These are phyloP conservation scores for Parasitella parasitica DNA, from an alignment of 371 early-diverging fungal genomes.

Conservation along the genomic window DNA sequence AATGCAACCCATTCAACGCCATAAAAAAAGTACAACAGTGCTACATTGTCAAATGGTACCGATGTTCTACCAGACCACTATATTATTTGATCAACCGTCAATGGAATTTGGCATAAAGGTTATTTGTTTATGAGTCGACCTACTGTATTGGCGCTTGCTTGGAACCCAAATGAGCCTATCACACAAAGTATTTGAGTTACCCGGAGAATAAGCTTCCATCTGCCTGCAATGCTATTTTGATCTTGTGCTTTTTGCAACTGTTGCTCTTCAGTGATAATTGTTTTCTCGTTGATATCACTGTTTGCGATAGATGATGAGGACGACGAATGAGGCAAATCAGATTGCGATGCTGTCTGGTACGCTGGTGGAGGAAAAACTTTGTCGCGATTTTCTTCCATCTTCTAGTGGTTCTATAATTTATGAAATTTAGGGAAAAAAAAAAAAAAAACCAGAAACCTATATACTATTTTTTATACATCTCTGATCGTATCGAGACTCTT, in stretches of 20 bases:
- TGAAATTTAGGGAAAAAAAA: too few species aligned
- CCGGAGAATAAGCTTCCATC: not conserved
- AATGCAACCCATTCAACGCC: conserved; percentile 20
- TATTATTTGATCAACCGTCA: too few species aligned
- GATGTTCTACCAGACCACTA: not conserved
- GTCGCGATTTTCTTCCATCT: not conserved
- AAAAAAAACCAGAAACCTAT: too few species aligned
- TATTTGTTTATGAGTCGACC: too few species aligned
- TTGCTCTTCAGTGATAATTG: not conserved
- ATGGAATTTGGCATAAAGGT: too few species aligned
- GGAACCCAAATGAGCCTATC: conserved; percentile 37
- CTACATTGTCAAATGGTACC: conserved; percentile 10
- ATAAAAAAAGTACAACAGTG: conserved; percentile 24
- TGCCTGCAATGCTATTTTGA: not conserved
- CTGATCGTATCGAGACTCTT: not conserved
- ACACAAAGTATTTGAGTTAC: conserved; percentile 2
- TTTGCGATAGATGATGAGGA: not conserved
- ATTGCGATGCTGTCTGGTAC: not conserved
- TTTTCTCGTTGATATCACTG: not conserved
- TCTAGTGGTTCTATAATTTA: not conserved
- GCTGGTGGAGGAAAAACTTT: not conserved
- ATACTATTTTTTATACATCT: not conserved
- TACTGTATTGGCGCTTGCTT: conserved; percentile 34
- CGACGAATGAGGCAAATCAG: not conserved
- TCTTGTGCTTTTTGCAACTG: not conserved